Conservation (phyloP, 225 moss, liverwort and hornwort genomes). For the Neckera pumila region DNA sequence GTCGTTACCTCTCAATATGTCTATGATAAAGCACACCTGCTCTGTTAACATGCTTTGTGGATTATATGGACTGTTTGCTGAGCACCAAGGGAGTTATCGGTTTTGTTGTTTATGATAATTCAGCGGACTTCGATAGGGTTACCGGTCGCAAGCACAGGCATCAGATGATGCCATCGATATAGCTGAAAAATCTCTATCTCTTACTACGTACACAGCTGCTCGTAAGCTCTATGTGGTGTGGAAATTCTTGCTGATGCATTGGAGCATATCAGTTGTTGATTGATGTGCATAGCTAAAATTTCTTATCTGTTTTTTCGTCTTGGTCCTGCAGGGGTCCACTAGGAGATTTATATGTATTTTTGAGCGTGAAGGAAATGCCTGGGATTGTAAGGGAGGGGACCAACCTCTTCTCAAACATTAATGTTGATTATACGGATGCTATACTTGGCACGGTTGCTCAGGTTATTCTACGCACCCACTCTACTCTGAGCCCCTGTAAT, state of each 20-base stretch:
- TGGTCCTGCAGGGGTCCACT: conserved; percentile 62
- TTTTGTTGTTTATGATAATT: background rate
- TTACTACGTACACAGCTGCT: background rate
- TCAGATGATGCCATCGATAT: background rate
- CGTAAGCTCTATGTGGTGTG: background rate
- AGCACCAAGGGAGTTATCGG: background rate
- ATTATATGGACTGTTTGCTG: background rate
- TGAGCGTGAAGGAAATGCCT: conserved; percentile 73
- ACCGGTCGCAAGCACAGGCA: background rate
- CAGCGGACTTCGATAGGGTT: background rate
- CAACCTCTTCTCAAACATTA: conserved; percentile 75
- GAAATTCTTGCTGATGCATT: background rate
- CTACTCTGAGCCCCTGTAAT: background rate
- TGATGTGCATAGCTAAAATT: background rate
- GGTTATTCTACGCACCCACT: conserved; percentile 26
- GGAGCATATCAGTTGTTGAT: background rate
- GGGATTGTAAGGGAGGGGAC: conserved; percentile 84
- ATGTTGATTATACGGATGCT: conserved; percentile 70
- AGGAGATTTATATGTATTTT: conserved; percentile 96
- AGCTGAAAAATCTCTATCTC: background rate
- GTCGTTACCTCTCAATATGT: background rate
- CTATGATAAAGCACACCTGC: background rate
- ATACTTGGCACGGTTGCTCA: conserved; percentile 83
- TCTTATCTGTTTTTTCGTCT: background rate
- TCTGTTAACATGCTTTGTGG: background rate